Conservation (phyloP, 768 basidiomycete species). For the Scleroderma citrinum region DNA sequence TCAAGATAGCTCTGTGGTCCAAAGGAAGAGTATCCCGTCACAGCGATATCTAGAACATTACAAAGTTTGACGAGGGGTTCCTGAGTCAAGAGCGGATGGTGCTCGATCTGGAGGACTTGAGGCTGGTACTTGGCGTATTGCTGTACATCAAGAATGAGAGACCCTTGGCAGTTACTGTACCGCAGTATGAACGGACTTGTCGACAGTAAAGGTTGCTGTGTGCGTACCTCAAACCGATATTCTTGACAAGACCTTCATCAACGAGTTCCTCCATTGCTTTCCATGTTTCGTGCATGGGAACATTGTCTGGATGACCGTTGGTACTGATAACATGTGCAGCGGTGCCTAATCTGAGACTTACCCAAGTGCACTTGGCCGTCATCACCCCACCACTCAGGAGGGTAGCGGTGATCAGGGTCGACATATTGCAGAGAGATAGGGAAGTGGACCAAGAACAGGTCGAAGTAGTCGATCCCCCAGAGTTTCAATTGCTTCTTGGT, state of each 20-base stretch:
- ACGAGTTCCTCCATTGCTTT: conserved; percentile 73
- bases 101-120: conserved; percentile 54
- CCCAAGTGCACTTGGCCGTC: conserved; percentile 64
- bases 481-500: conserved; percentile 61
- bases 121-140: conserved; percentile 68
- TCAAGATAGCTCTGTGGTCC: conserved; percentile 58
- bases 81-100: conserved; percentile 53
- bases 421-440: conserved; percentile 79
- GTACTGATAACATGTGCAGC: not conserved
- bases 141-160: conserved; percentile 67
- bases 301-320: conserved; percentile 49
- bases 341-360: conserved; percentile 26
- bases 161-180: conserved; percentile 66
- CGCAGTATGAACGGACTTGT: not conserved
- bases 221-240: conserved; percentile 69
- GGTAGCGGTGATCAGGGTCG: conserved; percentile 68
- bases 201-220: not conserved
- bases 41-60: conserved; percentile 39
- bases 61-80: conserved; percentile 39
- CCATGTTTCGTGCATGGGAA: conserved; percentile 81
- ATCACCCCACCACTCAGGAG: conserved; percentile 77
- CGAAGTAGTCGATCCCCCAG: conserved; percentile 86
- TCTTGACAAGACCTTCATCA: conserved; percentile 62
- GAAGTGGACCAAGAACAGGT: conserved; percentile 81
- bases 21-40: conserved; percentile 54